A percentile compares a stretch with the other conserved stretches of the same genome.
phyloP scores from a whole-genome alignment of 352 stramenopile genomes.

The Pythium apleroticum region DNA sequence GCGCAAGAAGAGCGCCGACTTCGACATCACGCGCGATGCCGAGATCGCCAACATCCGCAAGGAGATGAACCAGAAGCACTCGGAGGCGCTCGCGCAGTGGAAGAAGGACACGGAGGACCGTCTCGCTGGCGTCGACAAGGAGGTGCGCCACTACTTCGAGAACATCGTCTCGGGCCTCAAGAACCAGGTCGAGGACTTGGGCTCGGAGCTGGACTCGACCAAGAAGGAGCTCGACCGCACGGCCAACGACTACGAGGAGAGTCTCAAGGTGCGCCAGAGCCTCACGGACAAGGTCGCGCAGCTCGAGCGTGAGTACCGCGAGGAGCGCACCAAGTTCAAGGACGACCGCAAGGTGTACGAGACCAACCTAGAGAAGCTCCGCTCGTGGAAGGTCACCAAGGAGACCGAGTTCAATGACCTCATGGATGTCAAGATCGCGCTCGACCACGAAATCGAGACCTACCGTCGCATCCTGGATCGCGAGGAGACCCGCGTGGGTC shows the following conservation, averaged over 20 bases:
- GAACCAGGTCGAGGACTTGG: slow-evolving; percentile 63
- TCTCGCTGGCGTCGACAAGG: slow-evolving; percentile 63
- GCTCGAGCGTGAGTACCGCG: slow-evolving; percentile 75
- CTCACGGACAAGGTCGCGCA: slow-evolving; percentile 81
- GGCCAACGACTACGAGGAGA: slow-evolving; percentile 80
- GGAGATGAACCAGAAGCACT: slow-evolving; percentile 77
- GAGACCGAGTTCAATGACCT: slow-evolving; percentile 85
- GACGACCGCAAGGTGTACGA: slow-evolving; percentile 80
- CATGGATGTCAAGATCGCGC: slow-evolving; percentile 86
- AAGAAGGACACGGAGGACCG: slow-evolving; percentile 81
- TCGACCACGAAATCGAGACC: slow-evolving; percentile 76
- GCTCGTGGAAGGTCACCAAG: slow-evolving; percentile 68
- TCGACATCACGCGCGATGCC: slow-evolving; percentile 64
- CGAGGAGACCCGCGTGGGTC: slow-evolving; percentile 66
- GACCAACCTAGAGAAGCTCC: slow-evolving; percentile 62
- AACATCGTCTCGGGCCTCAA: slow-evolving; percentile 50
- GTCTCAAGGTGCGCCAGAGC: slow-evolving; percentile 63
- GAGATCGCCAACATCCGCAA: slow-evolving; percentile 73
- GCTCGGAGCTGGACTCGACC: slow-evolving; percentile 57
- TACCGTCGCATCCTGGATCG: slow-evolving; percentile 83
- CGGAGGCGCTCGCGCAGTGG: slow-evolving; percentile 69
- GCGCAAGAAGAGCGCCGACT: slow-evolving; percentile 70
- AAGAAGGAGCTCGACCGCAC: slow-evolving; percentile 79
- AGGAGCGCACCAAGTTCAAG: slow-evolving; percentile 73
- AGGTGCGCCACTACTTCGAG: slow-evolving; percentile 75